Evolutionary conservation across 2,329 filamentous ascomycete species (phyloP).

Genomic region (Trichoderma sp.): DNA sequence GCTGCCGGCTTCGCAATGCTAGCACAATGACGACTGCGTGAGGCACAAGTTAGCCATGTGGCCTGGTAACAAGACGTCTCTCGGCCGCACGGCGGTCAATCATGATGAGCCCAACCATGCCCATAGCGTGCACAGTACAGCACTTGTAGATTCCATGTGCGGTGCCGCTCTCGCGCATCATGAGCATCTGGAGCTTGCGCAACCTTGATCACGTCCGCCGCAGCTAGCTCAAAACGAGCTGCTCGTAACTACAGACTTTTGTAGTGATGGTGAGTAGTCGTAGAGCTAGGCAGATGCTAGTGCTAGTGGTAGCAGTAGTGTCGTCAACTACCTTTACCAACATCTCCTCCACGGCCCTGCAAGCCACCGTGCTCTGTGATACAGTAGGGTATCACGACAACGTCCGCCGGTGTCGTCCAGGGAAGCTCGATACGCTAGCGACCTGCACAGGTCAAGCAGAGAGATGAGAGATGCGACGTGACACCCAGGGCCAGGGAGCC

Average conservation of each 20-base stretch:
- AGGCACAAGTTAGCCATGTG: neutral
- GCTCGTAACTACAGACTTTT: constrained; percentile 22
- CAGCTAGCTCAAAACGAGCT: constrained; percentile 13
- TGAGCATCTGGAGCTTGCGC: constrained; percentile 32
- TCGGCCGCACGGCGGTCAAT: constrained; percentile 26
- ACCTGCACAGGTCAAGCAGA: neutral
- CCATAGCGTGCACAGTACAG: neutral
- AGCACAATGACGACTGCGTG: constrained; percentile 20
- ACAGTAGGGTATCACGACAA: constrained; percentile 25
- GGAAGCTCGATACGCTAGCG: constrained; percentile 7
- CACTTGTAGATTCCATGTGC: neutral
- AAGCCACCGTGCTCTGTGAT: constrained; percentile 17
- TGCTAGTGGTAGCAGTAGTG: neutral
- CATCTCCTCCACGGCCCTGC: neutral
- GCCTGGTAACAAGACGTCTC: constrained; percentile 4
- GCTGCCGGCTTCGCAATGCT: constrained; percentile 27
- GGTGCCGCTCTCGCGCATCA: constrained; percentile 27
- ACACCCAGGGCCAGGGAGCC: constrained; percentile 28
- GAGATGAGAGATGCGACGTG: constrained; percentile 32
- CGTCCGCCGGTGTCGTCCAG: constrained; percentile 10
- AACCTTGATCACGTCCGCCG: constrained; percentile 32
- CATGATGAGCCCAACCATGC: constrained; percentile 13
- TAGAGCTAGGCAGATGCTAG: neutral
- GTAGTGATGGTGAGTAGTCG: neutral
- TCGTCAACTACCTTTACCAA: neutral